Evolutionary conservation across 2,329 filamentous ascomycete species (phyloP).

Genomic region (Incumbomyces lentus): DNA sequence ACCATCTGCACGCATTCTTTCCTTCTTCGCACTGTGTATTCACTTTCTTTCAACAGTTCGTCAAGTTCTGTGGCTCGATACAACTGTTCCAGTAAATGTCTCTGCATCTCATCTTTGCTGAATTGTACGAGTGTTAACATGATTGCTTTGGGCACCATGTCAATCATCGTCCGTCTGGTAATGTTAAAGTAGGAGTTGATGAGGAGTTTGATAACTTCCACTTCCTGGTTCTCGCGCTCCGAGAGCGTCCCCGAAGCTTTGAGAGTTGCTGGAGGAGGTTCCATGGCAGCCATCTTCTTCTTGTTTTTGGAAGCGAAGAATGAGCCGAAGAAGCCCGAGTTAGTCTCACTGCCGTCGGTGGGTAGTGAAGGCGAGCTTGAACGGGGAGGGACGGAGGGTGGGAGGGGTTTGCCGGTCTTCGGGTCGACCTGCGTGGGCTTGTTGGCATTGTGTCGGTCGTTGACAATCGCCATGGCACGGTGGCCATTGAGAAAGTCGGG

Average conservation of each 20-base stretch:
- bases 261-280: conserved; percentile 79
- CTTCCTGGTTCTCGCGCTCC: conserved; percentile 88
- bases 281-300: conserved; percentile 99
- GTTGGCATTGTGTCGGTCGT: conserved; percentile 70
- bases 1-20: conserved; percentile 99
- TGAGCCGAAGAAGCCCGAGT: conserved; percentile 87
- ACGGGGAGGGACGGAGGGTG: conserved; percentile 55
- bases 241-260: conserved; percentile 91
- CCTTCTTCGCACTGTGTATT: conserved; percentile 85
- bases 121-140: conserved; percentile 93
- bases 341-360: conserved; percentile 41
- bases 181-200: conserved; percentile 98
- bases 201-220: conserved; percentile 96
- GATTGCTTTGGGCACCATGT: conserved; percentile 99
- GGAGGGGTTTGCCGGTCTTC: conserved; percentile 93
- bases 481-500: conserved; percentile 96
- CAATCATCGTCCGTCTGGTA: conserved; percentile 95
- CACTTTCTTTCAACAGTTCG: conserved; percentile 91
- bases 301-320: conserved; percentile 99
- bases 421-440: conserved; percentile 94
- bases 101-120: conserved; percentile 98
- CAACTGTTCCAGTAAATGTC: conserved; percentile 93
- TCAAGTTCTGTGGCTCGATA: conserved; percentile 86
- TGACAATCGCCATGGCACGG: conserved; percentile 94
- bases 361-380: conserved; percentile 66